Evolutionary conservation across 2,329 filamentous ascomycete species (phyloP), one percentile per base, ranked within the genome.

Genomic region (Zasmidium cellare): DNA sequence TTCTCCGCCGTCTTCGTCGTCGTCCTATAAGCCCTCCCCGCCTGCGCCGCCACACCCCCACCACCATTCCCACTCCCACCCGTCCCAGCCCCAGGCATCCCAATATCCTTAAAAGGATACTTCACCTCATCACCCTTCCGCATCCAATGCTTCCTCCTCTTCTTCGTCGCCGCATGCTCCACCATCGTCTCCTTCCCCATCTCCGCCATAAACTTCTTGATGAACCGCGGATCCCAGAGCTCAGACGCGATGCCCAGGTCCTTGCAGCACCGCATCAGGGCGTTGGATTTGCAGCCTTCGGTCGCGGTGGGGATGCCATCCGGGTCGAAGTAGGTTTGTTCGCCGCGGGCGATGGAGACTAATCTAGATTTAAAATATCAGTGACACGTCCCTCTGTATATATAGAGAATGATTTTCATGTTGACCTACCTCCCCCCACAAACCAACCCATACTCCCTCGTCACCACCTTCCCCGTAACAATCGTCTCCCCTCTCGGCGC

Each of bases 231-330:
- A 77, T 99, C 94, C 94, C 94, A 99, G 19, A 99, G 83, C 77
- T 99, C 94, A 64, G 89, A 92, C 1, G 91, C 94, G 64, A 99
- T 89, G 35, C 94, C 94, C 28, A 99, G 79, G 75, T 99, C 94
- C 79, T 99, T 99, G 81, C 94, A 97, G 83, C 93, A 97, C 58
- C 94, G 90, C 87, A 97, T 96, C 65, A 99, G 82, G 12, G 94
- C 94, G 73, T 99, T 99, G 62, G 92, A 96, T 77, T 97, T 97
- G 82, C 92, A 96, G 53, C 94, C 94, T 77, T 99, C 94, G 59
- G 92, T 92, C 9, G 94, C 92, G 1, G 92, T 96, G 23, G 94
- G 92, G 63, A 99, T 92, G 55, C 89, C 89, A 67, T 97, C 92
- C 31, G 91, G 84, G 67, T 84, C 86, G 78, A 97, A 99, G 77